Evolutionary conservation across 106 monocot species (phyloP).

Genomic region (Dioscorea zingiberensis): DNA sequence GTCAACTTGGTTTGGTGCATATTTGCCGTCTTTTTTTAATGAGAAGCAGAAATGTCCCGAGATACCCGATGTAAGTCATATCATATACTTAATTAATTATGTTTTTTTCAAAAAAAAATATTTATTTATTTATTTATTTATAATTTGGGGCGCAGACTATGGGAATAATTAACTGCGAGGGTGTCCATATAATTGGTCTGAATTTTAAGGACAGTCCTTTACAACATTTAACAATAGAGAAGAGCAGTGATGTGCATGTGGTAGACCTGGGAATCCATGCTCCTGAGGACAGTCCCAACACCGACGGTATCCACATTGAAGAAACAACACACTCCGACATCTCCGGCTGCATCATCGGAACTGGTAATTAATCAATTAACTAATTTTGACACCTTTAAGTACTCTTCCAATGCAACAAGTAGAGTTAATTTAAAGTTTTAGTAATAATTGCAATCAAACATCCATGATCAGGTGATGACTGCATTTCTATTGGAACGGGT

Average conservation of each 20-base stretch:
- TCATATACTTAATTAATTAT: too few species aligned
- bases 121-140: too few species aligned
- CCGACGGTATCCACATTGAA: slow-evolving; percentile 7
- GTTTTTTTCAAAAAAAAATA: too few species aligned
- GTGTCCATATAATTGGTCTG: neutral
- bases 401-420: too few species aligned
- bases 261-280: neutral
- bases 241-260: neutral
- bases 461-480: neutral
- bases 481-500: neutral
- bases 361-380: neutral
- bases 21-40: too few species aligned
- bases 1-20: too few species aligned
- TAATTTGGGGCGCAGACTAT: neutral
- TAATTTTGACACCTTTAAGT: too few species aligned
- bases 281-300: slow-evolving; percentile 8
- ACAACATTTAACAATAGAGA: neutral
- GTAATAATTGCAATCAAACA: too few species aligned
- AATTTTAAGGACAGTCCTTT: slow-evolving; percentile 1
- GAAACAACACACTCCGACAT: neutral
- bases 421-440: too few species aligned
- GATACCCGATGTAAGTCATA: neutral
- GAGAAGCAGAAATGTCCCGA: neutral
- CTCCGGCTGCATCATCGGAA: neutral
- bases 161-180: neutral